Percentiles rank a stretch among this genome's conserved stretches.
Conservation (phyloP, 2,329 filamentous ascomycete species). For the Trichoderma asperellum region DNA sequence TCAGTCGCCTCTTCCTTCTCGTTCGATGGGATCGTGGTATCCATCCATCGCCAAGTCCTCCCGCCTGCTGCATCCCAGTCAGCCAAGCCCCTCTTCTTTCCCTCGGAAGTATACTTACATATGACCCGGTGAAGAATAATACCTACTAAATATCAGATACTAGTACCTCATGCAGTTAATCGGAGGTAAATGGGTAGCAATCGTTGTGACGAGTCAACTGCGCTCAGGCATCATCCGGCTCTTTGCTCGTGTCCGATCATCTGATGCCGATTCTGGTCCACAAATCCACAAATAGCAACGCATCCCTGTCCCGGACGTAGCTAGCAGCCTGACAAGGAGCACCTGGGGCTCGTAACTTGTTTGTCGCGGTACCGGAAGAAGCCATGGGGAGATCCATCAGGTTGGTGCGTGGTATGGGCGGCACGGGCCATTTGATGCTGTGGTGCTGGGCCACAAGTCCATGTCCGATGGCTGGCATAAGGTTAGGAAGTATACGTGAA, state of each 20-base stretch:
- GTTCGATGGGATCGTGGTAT: conserved; percentile 22
- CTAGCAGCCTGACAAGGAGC: neutral
- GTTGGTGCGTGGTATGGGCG: conserved; percentile 9
- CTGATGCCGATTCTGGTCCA: conserved; percentile 24
- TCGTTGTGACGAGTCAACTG: conserved; percentile 5
- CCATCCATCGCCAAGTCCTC: conserved; percentile 21
- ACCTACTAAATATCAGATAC: neutral
- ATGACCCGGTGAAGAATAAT: neutral
- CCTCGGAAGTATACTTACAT: neutral
- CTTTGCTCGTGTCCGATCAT: conserved; percentile 27
- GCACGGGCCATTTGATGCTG: conserved; percentile 7
- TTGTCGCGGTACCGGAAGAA: neutral
- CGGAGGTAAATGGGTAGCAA: neutral
- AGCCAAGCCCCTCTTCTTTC: neutral
- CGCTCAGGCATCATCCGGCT: conserved; percentile 13
- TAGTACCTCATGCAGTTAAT: neutral
- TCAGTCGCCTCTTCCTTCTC: neutral
- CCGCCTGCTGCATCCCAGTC: conserved; percentile 2
- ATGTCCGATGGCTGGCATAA: neutral
- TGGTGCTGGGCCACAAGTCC: neutral
- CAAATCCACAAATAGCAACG: conserved; percentile 20
- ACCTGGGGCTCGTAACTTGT: neutral
- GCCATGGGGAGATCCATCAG: neutral
- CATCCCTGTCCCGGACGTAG: neutral
- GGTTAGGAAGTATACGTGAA: neutral